A percentile compares a stretch with the other conserved stretches of the same genome.
Conservation (phyloP, 805 yeast species). For the Grigorovia transvaalensis region DNA sequence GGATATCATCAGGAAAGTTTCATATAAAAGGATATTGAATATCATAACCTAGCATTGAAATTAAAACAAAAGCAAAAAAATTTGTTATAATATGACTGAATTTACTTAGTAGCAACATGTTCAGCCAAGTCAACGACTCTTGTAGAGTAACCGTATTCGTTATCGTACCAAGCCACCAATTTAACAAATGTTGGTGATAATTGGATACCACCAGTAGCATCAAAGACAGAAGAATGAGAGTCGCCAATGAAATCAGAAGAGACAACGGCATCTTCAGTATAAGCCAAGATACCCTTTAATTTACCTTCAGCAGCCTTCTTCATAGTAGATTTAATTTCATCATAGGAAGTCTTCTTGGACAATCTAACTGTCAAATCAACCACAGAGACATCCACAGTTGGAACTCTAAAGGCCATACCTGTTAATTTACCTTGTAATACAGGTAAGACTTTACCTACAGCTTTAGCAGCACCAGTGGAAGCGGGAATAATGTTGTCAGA, state of each 20-base stretch:
- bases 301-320: conserved; percentile 50
- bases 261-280: conserved; percentile 63
- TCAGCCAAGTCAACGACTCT: conserved; percentile 63
- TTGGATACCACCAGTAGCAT: conserved; percentile 59
- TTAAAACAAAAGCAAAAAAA: conserved; percentile 11
- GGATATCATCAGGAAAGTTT: no score
- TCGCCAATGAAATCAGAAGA: conserved; percentile 59
- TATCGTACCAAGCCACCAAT: conserved; percentile 64
- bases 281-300: conserved; percentile 53
- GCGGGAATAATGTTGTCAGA: conserved; percentile 67
- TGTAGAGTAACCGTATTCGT: conserved; percentile 66
- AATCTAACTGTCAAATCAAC: conserved; percentile 61
- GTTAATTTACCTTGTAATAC: conserved; percentile 62
- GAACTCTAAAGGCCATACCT: conserved; percentile 66
- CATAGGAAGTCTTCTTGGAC: conserved; percentile 47
- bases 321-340: conserved; percentile 49
- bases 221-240: conserved; percentile 53
- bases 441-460: conserved; percentile 65
- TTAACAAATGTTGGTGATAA: conserved; percentile 60
- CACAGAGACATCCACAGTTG: conserved; percentile 62
- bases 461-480: conserved; percentile 69
- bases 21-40: no score
- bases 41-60: not conserved
- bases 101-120: conserved; percentile 38
- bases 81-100: not conserved